A percentile compares a stretch with the other conserved stretches of the same genome.
phyloP scores from a whole-genome alignment of 176 grass and related monocot genomes.

The Areca catechu region DNA sequence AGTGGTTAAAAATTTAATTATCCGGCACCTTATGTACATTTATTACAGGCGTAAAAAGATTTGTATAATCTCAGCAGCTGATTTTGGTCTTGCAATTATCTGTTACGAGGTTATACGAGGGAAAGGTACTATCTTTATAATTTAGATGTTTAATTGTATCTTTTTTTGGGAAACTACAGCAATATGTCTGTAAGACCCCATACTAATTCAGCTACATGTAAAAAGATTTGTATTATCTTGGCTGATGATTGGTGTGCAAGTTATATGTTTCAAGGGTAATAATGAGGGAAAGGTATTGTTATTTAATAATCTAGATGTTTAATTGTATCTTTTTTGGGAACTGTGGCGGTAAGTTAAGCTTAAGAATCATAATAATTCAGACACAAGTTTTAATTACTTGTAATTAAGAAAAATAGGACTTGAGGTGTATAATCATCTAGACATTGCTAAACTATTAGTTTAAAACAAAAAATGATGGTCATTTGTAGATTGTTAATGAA shows the following conservation, averaged over 20 bases:
- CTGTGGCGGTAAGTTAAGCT: neutral
- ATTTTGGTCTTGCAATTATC: constrained; percentile 71
- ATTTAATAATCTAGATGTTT: neutral
- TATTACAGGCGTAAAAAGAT: constrained; percentile 78
- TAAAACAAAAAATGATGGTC: too few species aligned
- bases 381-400: too few species aligned
- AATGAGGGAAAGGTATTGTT: constrained; percentile 77
- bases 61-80: constrained; percentile 90
- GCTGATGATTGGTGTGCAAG: constrained; percentile 67
- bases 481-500: too few species aligned
- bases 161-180: neutral
- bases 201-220: constrained; percentile 7
- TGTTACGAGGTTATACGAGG: constrained; percentile 85
- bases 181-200: too few species aligned
- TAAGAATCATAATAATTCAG: too few species aligned
- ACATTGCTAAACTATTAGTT: too few species aligned
- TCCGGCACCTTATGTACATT: neutral
- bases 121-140: constrained; percentile 44
- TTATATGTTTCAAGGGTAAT: constrained; percentile 77
- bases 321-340: neutral
- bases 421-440: too few species aligned
- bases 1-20: neutral
- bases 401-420: too few species aligned
- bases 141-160: neutral
- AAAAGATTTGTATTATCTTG: constrained; percentile 90